Base-by-base conservation (phyloP, 345 rosid genomes). In the Pelargonium nanum region DNA sequence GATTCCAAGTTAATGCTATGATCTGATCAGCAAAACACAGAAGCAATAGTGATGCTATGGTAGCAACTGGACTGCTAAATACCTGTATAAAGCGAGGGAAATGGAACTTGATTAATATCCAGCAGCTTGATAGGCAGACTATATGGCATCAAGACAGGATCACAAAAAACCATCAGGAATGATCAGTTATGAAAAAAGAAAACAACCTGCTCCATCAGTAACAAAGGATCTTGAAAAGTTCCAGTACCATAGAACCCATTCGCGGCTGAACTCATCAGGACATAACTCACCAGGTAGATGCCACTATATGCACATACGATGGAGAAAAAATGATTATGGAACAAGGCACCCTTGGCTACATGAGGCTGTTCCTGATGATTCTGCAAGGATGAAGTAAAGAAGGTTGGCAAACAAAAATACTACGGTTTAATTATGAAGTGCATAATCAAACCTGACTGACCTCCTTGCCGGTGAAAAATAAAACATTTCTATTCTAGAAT, bases 141-240 rank as follows among this genome's bases (percentile, higher is more conserved):
- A 21, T 48, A 51, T 19, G 45, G n/a, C 55, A 24, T 28, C 61
- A 25, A 34, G 50, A 40, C 63, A 55, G 4, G 22, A 59, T 24
- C 24, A n/a, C 32, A 17, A 52, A 51, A 68, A 45, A 60, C 22
- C 66, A 58, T 52, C 26, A n/a, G n/a, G 58, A 68, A 26, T 55
- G 64, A 58, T 52, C 44, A 21, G 22, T 57, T 21, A 52, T 54
- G 21, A 55, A 51, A 59, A 63, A 65, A 50, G 54, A 50, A 59
- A 60, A 57, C 21, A 60, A 90, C 99, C 97, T 84, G 99, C 63
- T 94, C 99, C 84, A 85, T 74, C 22, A 89, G 81, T 60, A 96
- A 85, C 80, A 90, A 67, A 3, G 85, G 95, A 77, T 94, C 99
- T 34, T 90, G 85, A 72, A 90, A 90, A 60, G 96, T 94, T 72